phyloP scores from a whole-genome alignment of 768 basidiomycete genomes.

The Leccinellum albellum region DNA sequence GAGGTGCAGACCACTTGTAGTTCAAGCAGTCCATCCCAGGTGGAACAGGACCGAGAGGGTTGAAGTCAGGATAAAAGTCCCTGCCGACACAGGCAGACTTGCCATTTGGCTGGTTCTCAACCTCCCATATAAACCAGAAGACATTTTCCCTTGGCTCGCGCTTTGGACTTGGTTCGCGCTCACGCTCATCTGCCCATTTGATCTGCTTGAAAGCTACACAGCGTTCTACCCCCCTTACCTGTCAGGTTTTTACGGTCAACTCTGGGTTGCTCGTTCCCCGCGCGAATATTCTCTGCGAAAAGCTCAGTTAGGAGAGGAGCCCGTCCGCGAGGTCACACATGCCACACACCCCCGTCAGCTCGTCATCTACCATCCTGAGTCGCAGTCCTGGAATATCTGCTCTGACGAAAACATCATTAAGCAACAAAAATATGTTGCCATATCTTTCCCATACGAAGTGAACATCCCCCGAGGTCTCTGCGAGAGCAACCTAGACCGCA shows the following conservation, averaged over 20 bases:
- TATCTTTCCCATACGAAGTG: slow-evolving; percentile 18
- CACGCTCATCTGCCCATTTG: slow-evolving; percentile 15
- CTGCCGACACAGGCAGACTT: slow-evolving; percentile 7
- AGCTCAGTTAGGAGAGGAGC: neutral
- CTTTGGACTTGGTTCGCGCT: slow-evolving; percentile 18
- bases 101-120: slow-evolving; percentile 16
- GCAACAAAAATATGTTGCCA: slow-evolving; percentile 13
- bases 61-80: neutral
- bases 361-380: slow-evolving; percentile 5
- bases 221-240: slow-evolving; percentile 16
- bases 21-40: slow-evolving; percentile 24
- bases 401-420: slow-evolving; percentile 1
- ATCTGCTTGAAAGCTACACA: neutral
- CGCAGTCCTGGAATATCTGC: slow-evolving; percentile 1
- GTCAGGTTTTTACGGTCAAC: slow-evolving; percentile 18
- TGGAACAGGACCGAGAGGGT: neutral
- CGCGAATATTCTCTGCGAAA: slow-evolving; percentile 19
- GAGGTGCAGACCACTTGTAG: slow-evolving; percentile 19
- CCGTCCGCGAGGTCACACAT: slow-evolving; percentile 8
- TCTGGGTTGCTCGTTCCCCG: slow-evolving; percentile 23
- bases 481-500: neutral
- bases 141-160: slow-evolving; percentile 8
- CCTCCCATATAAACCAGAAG: neutral
- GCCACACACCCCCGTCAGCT: slow-evolving; percentile 16
- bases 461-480: neutral